Evolutionary conservation across 2,329 filamentous ascomycete genomes (phyloP).

Genomic region (Phaeomoniella chlamydospora): DNA sequence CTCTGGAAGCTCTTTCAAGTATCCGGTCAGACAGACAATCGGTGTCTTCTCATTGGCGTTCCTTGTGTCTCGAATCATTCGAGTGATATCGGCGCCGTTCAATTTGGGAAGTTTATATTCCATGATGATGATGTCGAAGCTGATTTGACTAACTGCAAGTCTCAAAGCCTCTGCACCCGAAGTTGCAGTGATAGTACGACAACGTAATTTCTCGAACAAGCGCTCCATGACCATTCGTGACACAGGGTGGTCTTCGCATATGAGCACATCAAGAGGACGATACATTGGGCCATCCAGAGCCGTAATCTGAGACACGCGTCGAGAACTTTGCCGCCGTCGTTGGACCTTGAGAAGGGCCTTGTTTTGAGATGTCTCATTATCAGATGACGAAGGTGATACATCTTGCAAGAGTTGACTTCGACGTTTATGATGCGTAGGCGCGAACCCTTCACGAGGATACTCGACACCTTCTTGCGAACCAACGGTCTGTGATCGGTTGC

Average conservation of each 20-base stretch:
- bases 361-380: conserved; percentile 88
- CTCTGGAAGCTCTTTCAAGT: conserved; percentile 91
- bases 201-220: conserved; percentile 83
- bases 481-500: conserved; percentile 79
- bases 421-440: conserved; percentile 66
- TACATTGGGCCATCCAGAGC: conserved; percentile 74
- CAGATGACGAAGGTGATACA: conserved; percentile 90
- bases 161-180: conserved; percentile 86
- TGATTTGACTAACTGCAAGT: conserved; percentile 91
- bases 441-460: conserved; percentile 49
- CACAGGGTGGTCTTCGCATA: conserved; percentile 95
- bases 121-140: conserved; percentile 97
- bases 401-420: conserved; percentile 81
- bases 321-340: conserved; percentile 84
- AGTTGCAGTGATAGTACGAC: conserved; percentile 79
- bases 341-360: conserved; percentile 87
- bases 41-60: conserved; percentile 90
- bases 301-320: conserved; percentile 81
- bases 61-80: conserved; percentile 95
- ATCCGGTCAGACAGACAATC: conserved; percentile 91
- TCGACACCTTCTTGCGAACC: conserved; percentile 92
- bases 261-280: conserved; percentile 80
- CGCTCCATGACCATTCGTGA: conserved; percentile 99
- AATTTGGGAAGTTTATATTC: conserved; percentile 93
- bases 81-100: conserved; percentile 85